Percentiles rank a stretch among this genome's conserved stretches.
phyloP scores from a whole-genome alignment of 148 eudicot genomes.

The Arctostaphylos glauca region DNA sequence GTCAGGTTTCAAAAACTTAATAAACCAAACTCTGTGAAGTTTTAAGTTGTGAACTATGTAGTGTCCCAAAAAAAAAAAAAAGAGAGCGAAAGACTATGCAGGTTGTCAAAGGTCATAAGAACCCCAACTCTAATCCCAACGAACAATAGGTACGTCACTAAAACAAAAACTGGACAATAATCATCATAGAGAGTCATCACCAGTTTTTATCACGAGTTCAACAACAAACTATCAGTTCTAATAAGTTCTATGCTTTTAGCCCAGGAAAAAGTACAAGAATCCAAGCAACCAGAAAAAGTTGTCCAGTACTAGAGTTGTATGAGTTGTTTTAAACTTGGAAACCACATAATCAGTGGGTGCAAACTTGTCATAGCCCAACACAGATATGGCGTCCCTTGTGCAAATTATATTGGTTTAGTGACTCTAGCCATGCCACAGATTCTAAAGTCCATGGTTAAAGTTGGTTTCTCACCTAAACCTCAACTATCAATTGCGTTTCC shows the following conservation, averaged over 20 bases:
- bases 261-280: neutral
- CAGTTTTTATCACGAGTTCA: neutral
- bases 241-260: neutral
- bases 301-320: neutral
- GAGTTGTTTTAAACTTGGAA: neutral
- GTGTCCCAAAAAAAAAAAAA: neutral
- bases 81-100: neutral
- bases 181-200: neutral
- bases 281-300: neutral
- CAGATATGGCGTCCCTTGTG: neutral
- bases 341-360: neutral
- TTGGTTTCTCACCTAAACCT: neutral
- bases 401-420: neutral
- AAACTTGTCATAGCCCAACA: neutral
- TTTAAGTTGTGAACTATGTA: neutral
- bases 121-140: neutral
- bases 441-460: neutral
- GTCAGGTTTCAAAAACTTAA: neutral
- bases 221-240: neutral
- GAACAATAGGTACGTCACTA: neutral
- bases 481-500: neutral
- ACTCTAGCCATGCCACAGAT: neutral
- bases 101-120: neutral
- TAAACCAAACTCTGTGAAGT: neutral
- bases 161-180: neutral